These are phyloP conservation scores for Tolypocladium cylindrosporum DNA, from an alignment of 2,329 filamentous ascomycete species.

Conservation along the genomic window DNA sequence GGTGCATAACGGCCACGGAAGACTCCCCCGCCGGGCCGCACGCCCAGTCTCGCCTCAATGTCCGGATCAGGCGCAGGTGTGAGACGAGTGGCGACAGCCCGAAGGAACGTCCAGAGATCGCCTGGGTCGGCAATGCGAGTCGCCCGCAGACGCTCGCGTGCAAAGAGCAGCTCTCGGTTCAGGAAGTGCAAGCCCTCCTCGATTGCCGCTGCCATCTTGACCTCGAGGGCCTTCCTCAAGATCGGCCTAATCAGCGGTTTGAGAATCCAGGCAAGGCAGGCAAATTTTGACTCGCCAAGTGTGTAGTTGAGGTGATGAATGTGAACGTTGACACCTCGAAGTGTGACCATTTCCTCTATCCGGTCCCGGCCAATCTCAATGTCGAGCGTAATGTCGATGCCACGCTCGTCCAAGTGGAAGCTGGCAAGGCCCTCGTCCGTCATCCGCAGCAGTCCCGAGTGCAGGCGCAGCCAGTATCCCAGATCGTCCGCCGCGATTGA, in stretches of 20 bases:
- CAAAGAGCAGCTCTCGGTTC: constrained; percentile 81
- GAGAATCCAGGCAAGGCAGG: constrained; percentile 69
- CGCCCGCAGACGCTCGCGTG: constrained; percentile 75
- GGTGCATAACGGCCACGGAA: constrained; percentile 84
- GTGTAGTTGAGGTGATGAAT: constrained; percentile 83
- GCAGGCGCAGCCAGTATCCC: constrained; percentile 79
- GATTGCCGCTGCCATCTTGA: constrained; percentile 64
- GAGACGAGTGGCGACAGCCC: constrained; percentile 69
- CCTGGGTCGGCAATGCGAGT: constrained; percentile 71
- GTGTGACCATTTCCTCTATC: constrained; percentile 70
- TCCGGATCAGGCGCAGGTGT: constrained; percentile 66
- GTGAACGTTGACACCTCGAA: constrained; percentile 65
- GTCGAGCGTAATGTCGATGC: constrained; percentile 78
- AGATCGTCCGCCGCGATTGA: constrained; percentile 79
- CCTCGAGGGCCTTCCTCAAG: constrained; percentile 68
- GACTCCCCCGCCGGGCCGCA: constrained; percentile 47
- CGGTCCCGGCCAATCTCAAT: constrained; percentile 71
- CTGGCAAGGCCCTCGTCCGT: constrained; percentile 77
- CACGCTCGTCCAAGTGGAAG: constrained; percentile 76
- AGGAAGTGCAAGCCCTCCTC: constrained; percentile 58
- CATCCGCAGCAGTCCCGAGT: constrained; percentile 64
- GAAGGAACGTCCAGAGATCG: constrained; percentile 72
- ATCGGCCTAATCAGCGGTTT: constrained; percentile 78
- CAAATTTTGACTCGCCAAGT: constrained; percentile 64
- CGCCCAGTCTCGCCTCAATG: constrained; percentile 61